A percentile compares a stretch with the other conserved stretches of the same genome.
These are phyloP conservation scores for Beauveria medogensis DNA, from an alignment of 2,329 filamentous ascomycete genomes.

Conservation along the genomic window DNA sequence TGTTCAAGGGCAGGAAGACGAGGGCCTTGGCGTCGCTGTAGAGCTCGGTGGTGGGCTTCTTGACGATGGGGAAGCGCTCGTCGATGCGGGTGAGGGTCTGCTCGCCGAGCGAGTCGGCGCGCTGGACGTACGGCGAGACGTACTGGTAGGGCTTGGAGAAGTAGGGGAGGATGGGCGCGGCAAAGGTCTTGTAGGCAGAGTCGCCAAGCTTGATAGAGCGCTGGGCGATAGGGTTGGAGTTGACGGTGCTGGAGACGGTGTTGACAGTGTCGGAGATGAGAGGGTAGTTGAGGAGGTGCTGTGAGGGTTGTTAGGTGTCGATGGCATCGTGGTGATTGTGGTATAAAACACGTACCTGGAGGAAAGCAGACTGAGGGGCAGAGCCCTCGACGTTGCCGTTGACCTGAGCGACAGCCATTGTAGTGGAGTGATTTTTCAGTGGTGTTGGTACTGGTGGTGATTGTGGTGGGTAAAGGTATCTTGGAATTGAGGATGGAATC, in stretches of 20 bases:
- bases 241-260: slow-evolving; percentile 72
- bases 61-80: slow-evolving; percentile 61
- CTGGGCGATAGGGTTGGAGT: slow-evolving; percentile 73
- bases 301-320: slow-evolving; percentile 1
- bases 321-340: background rate
- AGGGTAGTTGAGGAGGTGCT: slow-evolving; percentile 84
- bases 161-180: slow-evolving; percentile 64
- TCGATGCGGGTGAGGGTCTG: slow-evolving; percentile 63
- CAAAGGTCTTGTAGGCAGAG: slow-evolving; percentile 66
- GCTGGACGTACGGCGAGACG: slow-evolving; percentile 74
- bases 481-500: background rate
- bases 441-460: background rate
- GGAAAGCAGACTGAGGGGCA: slow-evolving; percentile 34
- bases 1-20: slow-evolving; percentile 54
- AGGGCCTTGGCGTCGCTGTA: slow-evolving; percentile 55
- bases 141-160: slow-evolving; percentile 72
- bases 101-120: slow-evolving; percentile 71
- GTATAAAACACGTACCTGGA: slow-evolving; percentile 31
- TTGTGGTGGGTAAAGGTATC: background rate
- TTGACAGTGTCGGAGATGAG: slow-evolving; percentile 70
- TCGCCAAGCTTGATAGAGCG: slow-evolving; percentile 71
- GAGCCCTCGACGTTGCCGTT: slow-evolving; percentile 11
- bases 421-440: background rate
- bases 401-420: slow-evolving; percentile 13
- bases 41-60: slow-evolving; percentile 66